Conservation (phyloP, 495 filamentous ascomycete genomes). For the Hypoxylon cercidicola region DNA sequence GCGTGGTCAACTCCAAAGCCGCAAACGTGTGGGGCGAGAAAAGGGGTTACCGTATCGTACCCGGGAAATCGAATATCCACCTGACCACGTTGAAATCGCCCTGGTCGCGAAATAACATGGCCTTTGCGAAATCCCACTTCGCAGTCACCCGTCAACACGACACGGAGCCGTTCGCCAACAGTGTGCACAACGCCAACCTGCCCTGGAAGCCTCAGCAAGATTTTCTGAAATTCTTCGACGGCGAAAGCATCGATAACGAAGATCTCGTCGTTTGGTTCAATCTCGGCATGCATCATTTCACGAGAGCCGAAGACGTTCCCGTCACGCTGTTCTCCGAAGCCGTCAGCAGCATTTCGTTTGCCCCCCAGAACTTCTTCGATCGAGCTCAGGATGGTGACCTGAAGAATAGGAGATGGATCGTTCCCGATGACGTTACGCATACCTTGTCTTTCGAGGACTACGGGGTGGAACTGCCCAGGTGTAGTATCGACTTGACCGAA, state of each 20-base stretch:
- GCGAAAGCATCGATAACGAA: slow-evolving; percentile 60
- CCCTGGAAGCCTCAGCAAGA: slow-evolving; percentile 61
- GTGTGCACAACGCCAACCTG: slow-evolving; percentile 60
- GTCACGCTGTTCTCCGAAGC: slow-evolving; percentile 51
- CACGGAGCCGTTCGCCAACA: slow-evolving; percentile 60
- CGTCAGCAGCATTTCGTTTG: slow-evolving; percentile 4
- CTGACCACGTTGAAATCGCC: slow-evolving; percentile 60
- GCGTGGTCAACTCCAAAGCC: slow-evolving; percentile 58
- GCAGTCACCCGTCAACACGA: slow-evolving; percentile 64
- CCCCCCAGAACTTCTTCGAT: slow-evolving; percentile 59
- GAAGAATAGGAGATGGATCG: slow-evolving; percentile 26
- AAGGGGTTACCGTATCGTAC: slow-evolving; percentile 65
- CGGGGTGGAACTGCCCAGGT: no score
- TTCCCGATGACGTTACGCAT: no score
- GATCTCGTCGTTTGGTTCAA: slow-evolving; percentile 63
- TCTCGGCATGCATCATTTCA: slow-evolving; percentile 69
- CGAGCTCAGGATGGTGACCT: slow-evolving; percentile 39
- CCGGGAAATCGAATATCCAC: slow-evolving; percentile 54
- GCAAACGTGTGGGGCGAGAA: slow-evolving; percentile 62
- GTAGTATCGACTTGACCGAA: no score
- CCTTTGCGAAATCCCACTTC: slow-evolving; percentile 60
- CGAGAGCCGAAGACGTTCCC: slow-evolving; percentile 64
- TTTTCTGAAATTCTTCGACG: slow-evolving; percentile 64
- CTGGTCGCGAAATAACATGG: slow-evolving; percentile 55
- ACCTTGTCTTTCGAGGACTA: no score